Percentiles rank a stretch among this genome's conserved stretches.
Evolutionary conservation across 345 rosid genomes (phyloP).

Genomic region (Salix purpurea): DNA sequence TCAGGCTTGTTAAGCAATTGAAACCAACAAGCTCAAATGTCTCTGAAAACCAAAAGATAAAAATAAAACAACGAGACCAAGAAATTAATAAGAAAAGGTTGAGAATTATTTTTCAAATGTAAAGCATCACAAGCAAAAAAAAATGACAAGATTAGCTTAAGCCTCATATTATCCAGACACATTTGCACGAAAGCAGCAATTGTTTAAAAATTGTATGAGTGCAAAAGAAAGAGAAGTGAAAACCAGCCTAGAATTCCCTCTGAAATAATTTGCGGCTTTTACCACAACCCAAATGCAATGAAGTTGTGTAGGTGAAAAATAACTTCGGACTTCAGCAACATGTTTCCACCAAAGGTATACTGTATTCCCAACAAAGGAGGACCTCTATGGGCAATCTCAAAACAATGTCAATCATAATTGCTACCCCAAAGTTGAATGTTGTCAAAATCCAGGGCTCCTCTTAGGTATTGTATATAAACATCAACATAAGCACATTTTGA

Average conservation of each 20-base stretch:
- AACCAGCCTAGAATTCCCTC: background rate
- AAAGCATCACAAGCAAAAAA: background rate
- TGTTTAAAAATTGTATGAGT: too few species aligned
- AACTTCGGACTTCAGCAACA: background rate
- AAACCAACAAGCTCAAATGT: background rate
- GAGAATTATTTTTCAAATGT: background rate
- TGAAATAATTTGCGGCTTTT: background rate
- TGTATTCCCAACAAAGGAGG: background rate
- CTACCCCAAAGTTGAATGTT: background rate
- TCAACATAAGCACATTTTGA: background rate
- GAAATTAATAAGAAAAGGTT: background rate
- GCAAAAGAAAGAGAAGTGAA: background rate
- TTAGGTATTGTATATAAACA: background rate
- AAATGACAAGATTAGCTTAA: background rate
- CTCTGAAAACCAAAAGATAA: background rate
- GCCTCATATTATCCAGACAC: background rate
- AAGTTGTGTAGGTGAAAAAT: background rate
- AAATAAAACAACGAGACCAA: background rate
- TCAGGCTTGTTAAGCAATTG: background rate
- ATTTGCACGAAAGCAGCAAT: too few species aligned
- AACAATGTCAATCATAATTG: background rate
- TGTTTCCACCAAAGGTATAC: background rate
- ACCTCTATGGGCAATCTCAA: background rate
- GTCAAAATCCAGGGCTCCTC: background rate
- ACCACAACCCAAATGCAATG: background rate